Percentiles rank a stretch among this genome's conserved stretches.
Evolutionary conservation across 805 yeast species (phyloP).

Genomic region (Candida vaughaniae): DNA sequence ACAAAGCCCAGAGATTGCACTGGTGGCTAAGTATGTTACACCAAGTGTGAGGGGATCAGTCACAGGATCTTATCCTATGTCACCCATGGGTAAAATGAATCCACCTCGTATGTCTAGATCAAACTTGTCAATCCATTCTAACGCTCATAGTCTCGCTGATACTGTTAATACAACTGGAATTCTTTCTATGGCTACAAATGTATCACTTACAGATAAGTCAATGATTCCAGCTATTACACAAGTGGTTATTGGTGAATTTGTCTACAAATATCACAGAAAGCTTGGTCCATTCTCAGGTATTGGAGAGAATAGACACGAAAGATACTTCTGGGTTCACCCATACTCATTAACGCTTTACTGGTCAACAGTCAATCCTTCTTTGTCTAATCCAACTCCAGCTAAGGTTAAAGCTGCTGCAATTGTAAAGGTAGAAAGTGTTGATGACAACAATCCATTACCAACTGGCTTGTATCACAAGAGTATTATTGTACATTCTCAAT

Average conservation of each 20-base stretch:
- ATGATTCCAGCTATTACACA: conserved; percentile 88
- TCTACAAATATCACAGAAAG: conserved; percentile 80
- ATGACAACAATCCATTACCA: conserved; percentile 84
- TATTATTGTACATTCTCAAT: conserved; percentile 69
- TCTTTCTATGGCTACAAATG: conserved; percentile 56
- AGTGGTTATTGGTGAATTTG: conserved; percentile 88
- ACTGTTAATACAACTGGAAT: conserved; percentile 33
- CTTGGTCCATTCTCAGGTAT: conserved; percentile 72
- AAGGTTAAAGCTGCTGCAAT: conserved; percentile 82
- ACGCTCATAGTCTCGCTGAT: conserved; percentile 28
- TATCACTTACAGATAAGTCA: conserved; percentile 63
- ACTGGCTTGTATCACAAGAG: conserved; percentile 86
- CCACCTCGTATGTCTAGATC: conserved; percentile 27
- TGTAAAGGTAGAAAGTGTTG: conserved; percentile 71
- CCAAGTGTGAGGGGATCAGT: conserved; percentile 5
- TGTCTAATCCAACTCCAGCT: conserved; percentile 62
- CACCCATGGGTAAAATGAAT: conserved; percentile 2
- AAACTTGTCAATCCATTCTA: conserved; percentile 26
- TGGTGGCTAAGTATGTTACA: conserved; percentile 12
- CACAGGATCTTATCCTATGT: not conserved
- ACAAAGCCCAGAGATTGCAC: conserved; percentile 11
- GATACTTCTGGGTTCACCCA: conserved; percentile 97
- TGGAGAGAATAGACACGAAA: conserved; percentile 79
- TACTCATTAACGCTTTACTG: conserved; percentile 88
- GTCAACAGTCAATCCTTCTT: conserved; percentile 78